Conservation (phyloP, 2,329 filamentous ascomycete genomes). For the Sporothrix globosa region DNA sequence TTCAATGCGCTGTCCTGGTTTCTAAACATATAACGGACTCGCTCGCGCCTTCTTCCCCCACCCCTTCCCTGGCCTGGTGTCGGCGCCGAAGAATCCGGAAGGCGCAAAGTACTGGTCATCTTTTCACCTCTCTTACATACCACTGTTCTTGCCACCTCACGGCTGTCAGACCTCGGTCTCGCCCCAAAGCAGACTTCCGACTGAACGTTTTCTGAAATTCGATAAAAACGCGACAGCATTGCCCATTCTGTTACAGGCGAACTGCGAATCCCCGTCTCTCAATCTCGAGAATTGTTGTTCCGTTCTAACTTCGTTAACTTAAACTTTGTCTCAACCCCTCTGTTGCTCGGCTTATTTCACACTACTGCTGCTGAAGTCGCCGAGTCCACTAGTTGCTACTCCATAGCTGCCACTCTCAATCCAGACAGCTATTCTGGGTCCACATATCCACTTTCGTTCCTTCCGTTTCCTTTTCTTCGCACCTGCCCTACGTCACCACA, state of each 20-base stretch:
- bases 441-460: constrained; percentile 4
- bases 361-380: background rate
- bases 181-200: background rate
- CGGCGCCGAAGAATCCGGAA: constrained; percentile 23
- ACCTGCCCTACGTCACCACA: constrained; percentile 20
- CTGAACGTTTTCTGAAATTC: background rate
- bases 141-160: constrained; percentile 8
- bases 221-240: background rate
- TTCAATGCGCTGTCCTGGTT: background rate
- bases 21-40: constrained; percentile 1
- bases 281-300: background rate
- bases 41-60: constrained; percentile 7
- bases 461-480: constrained; percentile 5
- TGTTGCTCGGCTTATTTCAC: background rate
- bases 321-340: background rate
- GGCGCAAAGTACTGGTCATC: constrained; percentile 10
- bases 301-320: background rate
- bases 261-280: too few species aligned
- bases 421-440: constrained; percentile 15
- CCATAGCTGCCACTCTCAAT: constrained; percentile 1
- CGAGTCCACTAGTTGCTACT: background rate
- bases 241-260: background rate
- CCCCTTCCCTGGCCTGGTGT: background rate
- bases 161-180: background rate
- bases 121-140: background rate